phyloP scores from a whole-genome alignment of 139 green algal genomes.

The Micractinium conductrix region DNA sequence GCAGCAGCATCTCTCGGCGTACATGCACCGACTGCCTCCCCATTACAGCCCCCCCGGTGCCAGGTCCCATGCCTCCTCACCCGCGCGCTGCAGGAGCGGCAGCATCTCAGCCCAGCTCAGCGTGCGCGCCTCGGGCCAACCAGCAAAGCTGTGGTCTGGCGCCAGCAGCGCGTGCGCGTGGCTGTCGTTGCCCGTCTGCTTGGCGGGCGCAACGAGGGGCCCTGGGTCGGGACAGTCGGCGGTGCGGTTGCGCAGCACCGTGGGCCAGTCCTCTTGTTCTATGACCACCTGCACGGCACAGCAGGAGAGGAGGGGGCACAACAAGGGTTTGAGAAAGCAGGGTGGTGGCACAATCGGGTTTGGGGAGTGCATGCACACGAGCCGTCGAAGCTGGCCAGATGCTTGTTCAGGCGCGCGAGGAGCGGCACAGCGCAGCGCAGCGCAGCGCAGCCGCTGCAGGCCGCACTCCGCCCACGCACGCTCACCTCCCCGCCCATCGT shows the following conservation, averaged over 20 bases:
- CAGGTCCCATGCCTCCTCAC: background rate
- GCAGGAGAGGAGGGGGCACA: background rate
- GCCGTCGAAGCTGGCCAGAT: too few relatives aligned
- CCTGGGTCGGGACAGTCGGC: slow-evolving; percentile 4
- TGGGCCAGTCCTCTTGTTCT: slow-evolving; percentile 9
- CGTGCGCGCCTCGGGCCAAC: slow-evolving; percentile 23
- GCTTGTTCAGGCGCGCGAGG: too few relatives aligned
- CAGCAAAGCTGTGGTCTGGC: background rate
- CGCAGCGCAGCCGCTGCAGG: too few relatives aligned
- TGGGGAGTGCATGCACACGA: too few relatives aligned
- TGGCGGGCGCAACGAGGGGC: background rate
- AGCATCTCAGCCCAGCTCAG: slow-evolving; percentile 19
- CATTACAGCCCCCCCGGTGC: background rate
- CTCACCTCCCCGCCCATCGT: too few relatives aligned
- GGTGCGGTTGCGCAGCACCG: background rate
- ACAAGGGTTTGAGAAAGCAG: background rate
- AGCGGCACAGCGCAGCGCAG: too few relatives aligned
- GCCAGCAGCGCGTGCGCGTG: slow-evolving; percentile 11
- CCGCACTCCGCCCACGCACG: too few relatives aligned
- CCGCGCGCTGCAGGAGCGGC: slow-evolving; percentile 12
- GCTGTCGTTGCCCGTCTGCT: background rate
- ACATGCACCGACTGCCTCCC: too few relatives aligned
- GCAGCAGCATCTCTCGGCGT: too few relatives aligned
- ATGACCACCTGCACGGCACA: background rate
- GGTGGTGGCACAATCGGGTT: background rate